These are phyloP conservation scores for Platanthera zijinensis DNA, from an alignment of 106 monocot species.

Conservation along the genomic window DNA sequence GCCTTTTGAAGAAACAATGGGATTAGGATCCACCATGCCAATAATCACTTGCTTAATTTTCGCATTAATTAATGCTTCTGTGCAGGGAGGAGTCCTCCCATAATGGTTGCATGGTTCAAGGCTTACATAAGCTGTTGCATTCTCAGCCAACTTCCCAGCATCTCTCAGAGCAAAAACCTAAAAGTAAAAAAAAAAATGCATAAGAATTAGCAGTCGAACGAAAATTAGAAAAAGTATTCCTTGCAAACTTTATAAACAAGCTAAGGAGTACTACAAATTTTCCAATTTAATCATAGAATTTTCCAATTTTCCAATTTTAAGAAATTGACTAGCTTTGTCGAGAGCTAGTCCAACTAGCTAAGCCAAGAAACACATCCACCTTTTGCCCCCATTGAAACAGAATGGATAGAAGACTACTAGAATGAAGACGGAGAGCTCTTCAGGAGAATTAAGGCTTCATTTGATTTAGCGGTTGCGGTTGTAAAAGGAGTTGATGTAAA, in stretches of 20 bases:
- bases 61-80: constrained; percentile 76
- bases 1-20: constrained; percentile 87
- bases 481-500: too few species aligned
- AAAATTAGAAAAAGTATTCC: neutral
- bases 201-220: constrained; percentile 1
- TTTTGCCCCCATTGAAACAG: neutral
- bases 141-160: constrained; percentile 66
- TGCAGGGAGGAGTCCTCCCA: constrained; percentile 94
- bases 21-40: constrained; percentile 96
- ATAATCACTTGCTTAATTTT: constrained; percentile 70
- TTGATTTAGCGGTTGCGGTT: too few species aligned
- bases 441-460: neutral
- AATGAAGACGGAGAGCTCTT: neutral
- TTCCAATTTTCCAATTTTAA: neutral
- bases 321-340: neutral
- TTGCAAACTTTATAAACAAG: neutral
- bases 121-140: constrained; percentile 89
- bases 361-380: neutral
- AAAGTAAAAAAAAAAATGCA: neutral
- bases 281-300: neutral
- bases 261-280: neutral
- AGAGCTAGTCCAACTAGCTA: neutral
- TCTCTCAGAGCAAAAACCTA: constrained; percentile 86
- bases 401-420: neutral
- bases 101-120: constrained; percentile 95